These are phyloP conservation scores for Trametes polyzona DNA, from an alignment of 1,284 basidiomycete species.

Conservation along the genomic window DNA sequence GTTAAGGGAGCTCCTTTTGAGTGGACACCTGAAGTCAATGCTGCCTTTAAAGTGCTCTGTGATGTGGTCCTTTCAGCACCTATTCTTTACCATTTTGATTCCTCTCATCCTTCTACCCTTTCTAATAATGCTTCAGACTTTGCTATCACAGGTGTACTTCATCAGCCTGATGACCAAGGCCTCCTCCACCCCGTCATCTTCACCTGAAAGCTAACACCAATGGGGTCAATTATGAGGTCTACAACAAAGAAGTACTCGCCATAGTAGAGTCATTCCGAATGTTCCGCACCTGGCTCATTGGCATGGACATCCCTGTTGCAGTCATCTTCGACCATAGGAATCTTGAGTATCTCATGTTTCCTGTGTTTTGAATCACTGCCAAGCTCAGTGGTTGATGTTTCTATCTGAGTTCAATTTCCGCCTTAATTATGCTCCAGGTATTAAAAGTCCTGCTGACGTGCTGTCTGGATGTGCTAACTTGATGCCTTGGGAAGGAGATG, in stretches of 20 bases:
- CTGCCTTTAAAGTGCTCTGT: conserved; percentile 35
- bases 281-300: conserved; percentile 37
- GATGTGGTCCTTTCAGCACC: conserved; percentile 33
- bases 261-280: conserved; percentile 39
- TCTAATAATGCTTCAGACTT: conserved; percentile 31
- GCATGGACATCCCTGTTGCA: conserved; percentile 28
- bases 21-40: neutral
- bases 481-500: conserved; percentile 39
- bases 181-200: conserved; percentile 38
- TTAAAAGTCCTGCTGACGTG: conserved; percentile 39
- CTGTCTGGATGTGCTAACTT: conserved; percentile 38
- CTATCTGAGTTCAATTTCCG: conserved; percentile 44
- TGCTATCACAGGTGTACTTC: conserved; percentile 34
- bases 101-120: conserved; percentile 28
- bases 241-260: conserved; percentile 44
- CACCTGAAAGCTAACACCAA: conserved; percentile 34
- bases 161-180: conserved; percentile 31
- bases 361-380: conserved; percentile 40
- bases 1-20: conserved; percentile 10
- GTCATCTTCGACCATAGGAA: conserved; percentile 42
- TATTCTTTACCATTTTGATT: conserved; percentile 39
- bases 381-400: conserved; percentile 45
- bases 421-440: conserved; percentile 37
- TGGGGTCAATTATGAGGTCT: conserved; percentile 41
- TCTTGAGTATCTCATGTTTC: conserved; percentile 41